These are phyloP conservation scores for Cenchrus fungigraminus DNA, from an alignment of 176 grass and related monocot species.

Conservation along the genomic window DNA sequence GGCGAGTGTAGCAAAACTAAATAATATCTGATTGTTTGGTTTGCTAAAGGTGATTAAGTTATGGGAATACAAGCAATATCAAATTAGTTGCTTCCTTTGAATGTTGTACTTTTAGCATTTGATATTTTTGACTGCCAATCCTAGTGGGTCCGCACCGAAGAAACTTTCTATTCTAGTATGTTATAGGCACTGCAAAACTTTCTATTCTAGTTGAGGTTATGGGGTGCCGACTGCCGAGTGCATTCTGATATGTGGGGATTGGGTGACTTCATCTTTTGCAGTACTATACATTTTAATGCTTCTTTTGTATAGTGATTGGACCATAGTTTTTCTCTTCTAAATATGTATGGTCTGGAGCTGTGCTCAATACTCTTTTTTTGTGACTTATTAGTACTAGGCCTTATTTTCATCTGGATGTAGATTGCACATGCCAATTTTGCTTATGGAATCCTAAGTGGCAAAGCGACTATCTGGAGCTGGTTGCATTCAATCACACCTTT, in stretches of 20 bases:
- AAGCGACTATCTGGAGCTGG: neutral
- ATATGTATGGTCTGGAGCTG: neutral
- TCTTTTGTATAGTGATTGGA: neutral
- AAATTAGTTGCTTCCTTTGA: neutral
- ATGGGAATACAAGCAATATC: neutral
- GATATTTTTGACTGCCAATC: neutral
- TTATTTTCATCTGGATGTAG: neutral
- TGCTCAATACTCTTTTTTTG: neutral
- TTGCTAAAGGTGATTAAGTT: neutral
- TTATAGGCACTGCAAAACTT: neutral
- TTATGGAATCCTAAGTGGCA: neutral
- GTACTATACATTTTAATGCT: neutral
- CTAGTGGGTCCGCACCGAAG: neutral
- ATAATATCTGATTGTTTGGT: neutral
- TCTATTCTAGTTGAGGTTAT: neutral
- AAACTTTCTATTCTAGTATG: neutral
- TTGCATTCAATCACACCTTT: neutral
- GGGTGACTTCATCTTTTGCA: neutral
- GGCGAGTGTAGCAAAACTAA: conserved; percentile 11
- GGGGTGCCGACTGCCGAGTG: neutral
- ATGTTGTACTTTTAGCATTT: neutral
- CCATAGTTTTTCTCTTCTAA: neutral
- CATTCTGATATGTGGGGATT: neutral
- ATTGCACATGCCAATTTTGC: neutral
- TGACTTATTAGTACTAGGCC: neutral